These are phyloP conservation scores for Cytidiella melzeri DNA, from an alignment of 768 basidiomycete genomes.

Conservation along the genomic window DNA sequence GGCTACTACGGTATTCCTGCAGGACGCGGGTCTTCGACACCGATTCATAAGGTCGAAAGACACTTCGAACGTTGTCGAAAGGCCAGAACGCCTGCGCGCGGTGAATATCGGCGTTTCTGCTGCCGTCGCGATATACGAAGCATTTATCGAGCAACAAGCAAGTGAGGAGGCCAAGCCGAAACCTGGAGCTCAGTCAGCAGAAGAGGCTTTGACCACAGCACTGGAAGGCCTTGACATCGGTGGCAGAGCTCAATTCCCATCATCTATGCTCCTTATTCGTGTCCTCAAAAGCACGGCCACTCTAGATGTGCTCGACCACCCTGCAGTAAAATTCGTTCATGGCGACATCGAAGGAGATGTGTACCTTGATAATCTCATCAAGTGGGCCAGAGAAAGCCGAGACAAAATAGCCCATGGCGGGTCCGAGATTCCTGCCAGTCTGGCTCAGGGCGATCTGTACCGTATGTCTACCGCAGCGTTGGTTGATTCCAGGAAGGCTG, in stretches of 20 bases:
- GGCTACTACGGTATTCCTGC: slow-evolving; percentile 39
- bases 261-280: slow-evolving; percentile 27
- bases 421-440: slow-evolving; percentile 69
- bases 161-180: not conserved
- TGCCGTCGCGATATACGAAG: slow-evolving; percentile 57
- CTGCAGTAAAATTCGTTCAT: slow-evolving; percentile 70
- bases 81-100: slow-evolving; percentile 84
- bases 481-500: not conserved
- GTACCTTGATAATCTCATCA: slow-evolving; percentile 57
- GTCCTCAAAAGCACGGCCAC: slow-evolving; percentile 50
- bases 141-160: slow-evolving; percentile 28
- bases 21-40: slow-evolving; percentile 70
- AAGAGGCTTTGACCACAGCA: slow-evolving; percentile 41
- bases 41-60: slow-evolving; percentile 75
- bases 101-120: slow-evolving; percentile 79
- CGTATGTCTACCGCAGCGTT: slow-evolving; percentile 56
- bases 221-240: slow-evolving; percentile 28
- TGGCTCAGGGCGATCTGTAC: slow-evolving; percentile 80
- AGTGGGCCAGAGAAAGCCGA: slow-evolving; percentile 53
- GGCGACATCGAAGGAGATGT: slow-evolving; percentile 62
- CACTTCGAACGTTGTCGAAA: slow-evolving; percentile 75
- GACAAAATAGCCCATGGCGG: slow-evolving; percentile 55
- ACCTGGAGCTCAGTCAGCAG: slow-evolving; percentile 2
- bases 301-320: slow-evolving; percentile 48
- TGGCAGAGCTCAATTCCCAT: not conserved